Evolutionary conservation across 192 early-diverging fungal species (phyloP).

Genomic region (Obelidium mucronatum): DNA sequence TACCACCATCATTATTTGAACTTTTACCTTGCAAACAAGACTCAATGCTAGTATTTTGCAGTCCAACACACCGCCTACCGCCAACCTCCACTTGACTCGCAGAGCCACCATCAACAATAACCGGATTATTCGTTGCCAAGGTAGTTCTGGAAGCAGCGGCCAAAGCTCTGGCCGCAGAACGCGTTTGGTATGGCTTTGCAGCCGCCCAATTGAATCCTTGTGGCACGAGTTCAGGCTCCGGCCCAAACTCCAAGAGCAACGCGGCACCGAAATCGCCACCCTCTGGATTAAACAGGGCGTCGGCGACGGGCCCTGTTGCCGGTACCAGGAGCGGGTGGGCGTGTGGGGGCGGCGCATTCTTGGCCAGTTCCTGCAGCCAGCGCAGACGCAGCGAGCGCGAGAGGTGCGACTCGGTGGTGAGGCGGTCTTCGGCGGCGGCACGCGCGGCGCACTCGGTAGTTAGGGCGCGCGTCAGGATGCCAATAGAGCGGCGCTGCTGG

Average conservation of each 20-base stretch:
- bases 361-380: background rate
- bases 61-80: background rate
- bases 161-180: no score
- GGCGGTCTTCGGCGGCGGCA: background rate
- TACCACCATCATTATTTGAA: no score
- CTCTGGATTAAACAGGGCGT: background rate
- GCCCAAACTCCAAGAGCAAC: no score
- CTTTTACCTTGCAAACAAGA: conserved; percentile 3
- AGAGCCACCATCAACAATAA: no score
- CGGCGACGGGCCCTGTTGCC: background rate
- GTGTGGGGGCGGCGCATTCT: background rate
- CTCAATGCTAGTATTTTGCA: background rate
- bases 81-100: no score
- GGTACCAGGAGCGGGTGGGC: background rate
- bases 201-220: no score
- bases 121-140: no score
- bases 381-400: background rate
- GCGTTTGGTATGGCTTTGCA: no score
- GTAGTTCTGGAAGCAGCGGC: no score
- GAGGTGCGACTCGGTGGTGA: background rate
- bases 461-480: no score
- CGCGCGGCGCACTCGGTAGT: background rate
- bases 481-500: no score
- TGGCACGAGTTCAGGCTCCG: no score
- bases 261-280: background rate